Evolutionary conservation across 2,329 filamentous ascomycete genomes (phyloP).

Genomic region (Nemania bipapillata): DNA sequence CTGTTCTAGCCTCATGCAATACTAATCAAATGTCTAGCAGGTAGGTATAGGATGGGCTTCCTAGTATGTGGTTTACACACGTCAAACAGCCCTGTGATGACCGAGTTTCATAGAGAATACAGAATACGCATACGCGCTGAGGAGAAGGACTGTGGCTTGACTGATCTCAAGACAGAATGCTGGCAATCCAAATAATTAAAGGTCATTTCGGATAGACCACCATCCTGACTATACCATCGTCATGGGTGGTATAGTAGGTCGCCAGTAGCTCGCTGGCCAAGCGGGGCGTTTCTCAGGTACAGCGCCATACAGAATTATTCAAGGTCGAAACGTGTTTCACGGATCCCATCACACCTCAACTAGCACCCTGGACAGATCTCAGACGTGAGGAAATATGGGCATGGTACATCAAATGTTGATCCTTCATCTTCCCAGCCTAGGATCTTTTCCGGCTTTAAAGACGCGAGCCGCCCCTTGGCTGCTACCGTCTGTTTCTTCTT

Average conservation of each 20-base stretch:
- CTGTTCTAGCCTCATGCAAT: not conserved
- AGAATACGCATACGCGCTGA: not conserved
- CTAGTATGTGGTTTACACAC: not conserved
- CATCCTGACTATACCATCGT: slow-evolving; percentile 17
- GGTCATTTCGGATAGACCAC: slow-evolving; percentile 31
- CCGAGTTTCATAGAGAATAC: not conserved
- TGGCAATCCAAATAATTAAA: slow-evolving; percentile 1
- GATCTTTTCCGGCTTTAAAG: slow-evolving; percentile 54
- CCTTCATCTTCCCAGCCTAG: slow-evolving; percentile 50
- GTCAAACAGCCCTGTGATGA: not conserved
- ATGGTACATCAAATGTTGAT: slow-evolving; percentile 52
- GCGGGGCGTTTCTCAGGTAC: slow-evolving; percentile 22
- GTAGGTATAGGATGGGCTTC: not conserved
- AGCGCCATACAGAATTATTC: slow-evolving; percentile 24
- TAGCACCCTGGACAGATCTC: slow-evolving; percentile 41
- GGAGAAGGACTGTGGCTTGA: slow-evolving; percentile 8
- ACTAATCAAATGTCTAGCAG: not conserved
- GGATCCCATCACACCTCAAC: slow-evolving; percentile 42
- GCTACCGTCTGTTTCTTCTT: slow-evolving; percentile 47
- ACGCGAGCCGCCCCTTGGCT: slow-evolving; percentile 54
- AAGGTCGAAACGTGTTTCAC: slow-evolving; percentile 52
- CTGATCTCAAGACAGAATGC: slow-evolving; percentile 9
- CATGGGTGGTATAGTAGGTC: too few relatives aligned
- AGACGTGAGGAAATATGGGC: slow-evolving; percentile 47
- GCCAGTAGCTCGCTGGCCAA: slow-evolving; percentile 3